Evolutionary conservation across 2,329 filamentous ascomycete genomes (phyloP).

Genomic region (Camillea tinctor): DNA sequence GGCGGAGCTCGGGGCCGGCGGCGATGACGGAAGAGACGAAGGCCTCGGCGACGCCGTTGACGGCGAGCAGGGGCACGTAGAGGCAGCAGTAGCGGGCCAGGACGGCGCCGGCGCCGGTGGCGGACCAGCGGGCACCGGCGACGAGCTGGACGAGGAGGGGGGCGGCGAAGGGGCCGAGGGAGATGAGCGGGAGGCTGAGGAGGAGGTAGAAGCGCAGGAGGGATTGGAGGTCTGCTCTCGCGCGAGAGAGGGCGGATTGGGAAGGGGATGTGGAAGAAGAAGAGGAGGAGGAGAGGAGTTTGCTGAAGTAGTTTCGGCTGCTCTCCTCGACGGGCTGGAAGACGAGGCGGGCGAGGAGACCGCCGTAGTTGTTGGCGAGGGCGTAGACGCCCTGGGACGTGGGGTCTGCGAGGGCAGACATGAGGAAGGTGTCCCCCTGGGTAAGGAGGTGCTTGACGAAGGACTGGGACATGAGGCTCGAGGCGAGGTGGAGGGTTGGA

Average conservation of each 20-base stretch:
- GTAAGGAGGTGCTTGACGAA: slow-evolving; percentile 90
- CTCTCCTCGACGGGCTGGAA: slow-evolving; percentile 97
- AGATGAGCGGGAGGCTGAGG: slow-evolving; percentile 65
- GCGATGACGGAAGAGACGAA: slow-evolving; percentile 91
- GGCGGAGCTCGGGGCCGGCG: slow-evolving; percentile 68
- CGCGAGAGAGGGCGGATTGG: slow-evolving; percentile 37
- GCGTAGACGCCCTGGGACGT: slow-evolving; percentile 88
- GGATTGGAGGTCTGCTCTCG: slow-evolving; percentile 53
- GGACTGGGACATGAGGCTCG: slow-evolving; percentile 85
- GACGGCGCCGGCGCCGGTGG: slow-evolving; percentile 69
- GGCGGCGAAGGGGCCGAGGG: slow-evolving; percentile 73
- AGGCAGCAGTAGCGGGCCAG: slow-evolving; percentile 84
- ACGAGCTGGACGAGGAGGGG: slow-evolving; percentile 72
- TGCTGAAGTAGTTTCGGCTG: slow-evolving; percentile 84
- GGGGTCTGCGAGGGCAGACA: slow-evolving; percentile 73
- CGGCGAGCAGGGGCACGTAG: slow-evolving; percentile 87
- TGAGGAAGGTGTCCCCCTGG: slow-evolving; percentile 88
- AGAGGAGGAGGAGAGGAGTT: slow-evolving; percentile 56
- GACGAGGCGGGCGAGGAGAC: slow-evolving; percentile 80
- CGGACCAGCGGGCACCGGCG: slow-evolving; percentile 74
- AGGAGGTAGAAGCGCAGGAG: slow-evolving; percentile 74
- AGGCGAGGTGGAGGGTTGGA: slow-evolving; percentile 68
- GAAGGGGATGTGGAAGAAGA: slow-evolving; percentile 20
- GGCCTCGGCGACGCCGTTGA: slow-evolving; percentile 89
- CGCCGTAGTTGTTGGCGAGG: slow-evolving; percentile 91